Conservation (phyloP, 768 basidiomycete species). For the Podaxis sp. region DNA sequence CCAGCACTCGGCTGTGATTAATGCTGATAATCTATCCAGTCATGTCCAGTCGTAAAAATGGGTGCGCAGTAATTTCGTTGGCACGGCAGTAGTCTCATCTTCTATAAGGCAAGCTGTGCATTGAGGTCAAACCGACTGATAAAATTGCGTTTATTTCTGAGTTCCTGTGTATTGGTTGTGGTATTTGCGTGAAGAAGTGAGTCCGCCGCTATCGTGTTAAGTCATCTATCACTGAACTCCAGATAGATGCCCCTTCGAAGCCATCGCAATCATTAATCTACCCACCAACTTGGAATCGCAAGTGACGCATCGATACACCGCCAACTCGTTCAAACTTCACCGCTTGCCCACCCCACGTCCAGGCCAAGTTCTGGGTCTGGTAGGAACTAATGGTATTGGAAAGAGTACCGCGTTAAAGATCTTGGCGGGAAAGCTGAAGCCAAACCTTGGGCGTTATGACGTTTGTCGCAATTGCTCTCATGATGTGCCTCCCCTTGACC, state of each 20-base stretch:
- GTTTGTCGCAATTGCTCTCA: constrained; percentile 41
- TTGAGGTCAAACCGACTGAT: constrained; percentile 93
- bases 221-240: neutral
- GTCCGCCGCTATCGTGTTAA: constrained; percentile 25
- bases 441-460: constrained; percentile 96
- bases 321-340: constrained; percentile 99
- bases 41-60: constrained; percentile 97
- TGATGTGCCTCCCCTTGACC: constrained; percentile 1
- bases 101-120: constrained; percentile 86
- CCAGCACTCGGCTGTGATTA: constrained; percentile 16
- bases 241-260: constrained; percentile 95
- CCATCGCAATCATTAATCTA: constrained; percentile 97
- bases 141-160: constrained; percentile 99
- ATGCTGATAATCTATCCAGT: constrained; percentile 27
- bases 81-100: constrained; percentile 9
- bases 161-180: constrained; percentile 98
- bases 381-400: constrained; percentile 99
- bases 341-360: constrained; percentile 95
- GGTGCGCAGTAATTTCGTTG: constrained; percentile 44
- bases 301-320: constrained; percentile 97
- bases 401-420: constrained; percentile 98
- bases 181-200: constrained; percentile 99
- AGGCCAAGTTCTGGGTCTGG: constrained; percentile 97
- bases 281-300: constrained; percentile 95
- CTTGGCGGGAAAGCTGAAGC: constrained; percentile 94